phyloP scores from a whole-genome alignment of 2,329 filamentous ascomycete genomes.

The Aspergillus persii region DNA sequence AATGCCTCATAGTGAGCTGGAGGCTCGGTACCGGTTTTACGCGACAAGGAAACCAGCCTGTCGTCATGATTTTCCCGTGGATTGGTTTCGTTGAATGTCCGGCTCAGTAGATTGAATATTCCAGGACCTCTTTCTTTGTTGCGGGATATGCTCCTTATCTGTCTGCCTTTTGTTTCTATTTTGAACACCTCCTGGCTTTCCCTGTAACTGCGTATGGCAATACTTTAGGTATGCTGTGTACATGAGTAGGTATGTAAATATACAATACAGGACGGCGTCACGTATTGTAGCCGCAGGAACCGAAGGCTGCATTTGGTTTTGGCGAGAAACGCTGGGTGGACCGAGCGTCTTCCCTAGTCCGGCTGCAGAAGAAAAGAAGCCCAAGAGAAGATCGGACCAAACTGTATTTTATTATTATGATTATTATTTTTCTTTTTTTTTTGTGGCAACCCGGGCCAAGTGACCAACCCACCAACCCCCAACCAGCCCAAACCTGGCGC shows the following conservation, averaged over 20 bases:
- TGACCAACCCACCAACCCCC: slow-evolving; percentile 5
- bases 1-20: slow-evolving; percentile 20
- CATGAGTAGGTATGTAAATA: too few species aligned
- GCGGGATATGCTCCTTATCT: neutral
- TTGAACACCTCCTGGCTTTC: neutral
- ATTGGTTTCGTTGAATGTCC: neutral
- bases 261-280: slow-evolving; percentile 12
- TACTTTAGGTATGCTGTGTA: too few species aligned
- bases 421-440: neutral
- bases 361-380: slow-evolving; percentile 21
- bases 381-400: slow-evolving; percentile 18
- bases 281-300: slow-evolving; percentile 24
- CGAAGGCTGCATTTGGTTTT: slow-evolving; percentile 19
- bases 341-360: slow-evolving; percentile 16
- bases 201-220: too few species aligned
- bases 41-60: slow-evolving; percentile 6
- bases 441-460: slow-evolving; percentile 13
- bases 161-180: neutral
- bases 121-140: neutral
- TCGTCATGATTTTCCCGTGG: neutral
- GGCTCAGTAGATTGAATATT: too few species aligned
- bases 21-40: neutral
- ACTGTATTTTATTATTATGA: slow-evolving; percentile 3
- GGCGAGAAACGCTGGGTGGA: slow-evolving; percentile 21
- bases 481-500: slow-evolving; percentile 13